phyloP scores from a whole-genome alignment of 208 protist genomes.

The Trypanosoma rangeli region DNA sequence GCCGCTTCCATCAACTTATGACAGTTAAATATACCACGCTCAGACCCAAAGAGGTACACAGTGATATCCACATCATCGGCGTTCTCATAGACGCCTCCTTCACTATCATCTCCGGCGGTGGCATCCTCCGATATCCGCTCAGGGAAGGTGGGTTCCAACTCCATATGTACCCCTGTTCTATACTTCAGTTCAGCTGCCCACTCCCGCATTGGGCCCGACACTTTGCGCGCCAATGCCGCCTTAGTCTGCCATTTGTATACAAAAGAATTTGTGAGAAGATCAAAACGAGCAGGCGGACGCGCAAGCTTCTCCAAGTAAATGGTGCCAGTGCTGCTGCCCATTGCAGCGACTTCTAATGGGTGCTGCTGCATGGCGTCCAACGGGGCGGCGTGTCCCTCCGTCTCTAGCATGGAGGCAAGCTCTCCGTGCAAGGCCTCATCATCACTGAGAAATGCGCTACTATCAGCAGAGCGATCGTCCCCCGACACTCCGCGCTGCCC shows the following conservation, averaged over 20 bases:
- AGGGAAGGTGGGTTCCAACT: slow-evolving; percentile 79
- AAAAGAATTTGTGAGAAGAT: slow-evolving; percentile 88
- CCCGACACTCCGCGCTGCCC: neutral
- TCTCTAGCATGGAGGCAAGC: slow-evolving; percentile 54
- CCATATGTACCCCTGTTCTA: slow-evolving; percentile 86
- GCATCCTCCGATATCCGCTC: slow-evolving; percentile 43
- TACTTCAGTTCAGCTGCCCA: slow-evolving; percentile 91
- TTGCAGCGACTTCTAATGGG: slow-evolving; percentile 2
- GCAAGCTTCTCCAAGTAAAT: slow-evolving; percentile 67
- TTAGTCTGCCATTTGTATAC: slow-evolving; percentile 89
- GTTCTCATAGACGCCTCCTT: slow-evolving; percentile 54
- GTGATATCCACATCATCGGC: slow-evolving; percentile 89
- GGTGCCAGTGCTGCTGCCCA: neutral
- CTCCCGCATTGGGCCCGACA: slow-evolving; percentile 87
- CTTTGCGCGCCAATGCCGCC: slow-evolving; percentile 67
- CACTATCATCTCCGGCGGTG: neutral
- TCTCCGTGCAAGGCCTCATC: slow-evolving; percentile 53
- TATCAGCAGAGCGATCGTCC: slow-evolving; percentile 19
- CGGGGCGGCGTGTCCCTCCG: slow-evolving; percentile 37
- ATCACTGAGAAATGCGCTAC: slow-evolving; percentile 45
- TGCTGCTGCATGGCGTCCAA: slow-evolving; percentile 8
- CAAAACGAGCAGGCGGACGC: slow-evolving; percentile 73
- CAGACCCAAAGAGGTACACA: slow-evolving; percentile 89
- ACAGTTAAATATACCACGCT: slow-evolving; percentile 87
- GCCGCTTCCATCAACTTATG: slow-evolving; percentile 84